Conservation (phyloP, 2,329 filamentous ascomycete genomes). For the Sarocladium strictum region DNA sequence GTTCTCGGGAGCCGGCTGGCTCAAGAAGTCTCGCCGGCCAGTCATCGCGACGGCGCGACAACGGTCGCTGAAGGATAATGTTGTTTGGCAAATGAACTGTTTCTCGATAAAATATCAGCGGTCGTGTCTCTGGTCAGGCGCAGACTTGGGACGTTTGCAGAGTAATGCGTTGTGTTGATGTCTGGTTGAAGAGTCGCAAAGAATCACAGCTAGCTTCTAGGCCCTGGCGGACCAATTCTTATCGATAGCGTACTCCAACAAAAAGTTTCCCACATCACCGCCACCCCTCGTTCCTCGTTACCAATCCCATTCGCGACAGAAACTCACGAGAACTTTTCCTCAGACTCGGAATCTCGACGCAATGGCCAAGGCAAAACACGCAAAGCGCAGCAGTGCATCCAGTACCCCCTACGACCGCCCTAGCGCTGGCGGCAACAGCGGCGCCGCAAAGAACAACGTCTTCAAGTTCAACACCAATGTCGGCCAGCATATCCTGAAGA, state of each 20-base stretch:
- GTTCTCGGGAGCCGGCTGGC: slow-evolving; percentile 77
- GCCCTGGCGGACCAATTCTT: slow-evolving; percentile 3
- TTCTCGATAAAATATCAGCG: background rate
- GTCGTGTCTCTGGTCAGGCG: background rate
- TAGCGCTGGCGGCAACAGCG: slow-evolving; percentile 14
- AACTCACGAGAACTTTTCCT: background rate
- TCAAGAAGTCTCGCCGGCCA: slow-evolving; percentile 76
- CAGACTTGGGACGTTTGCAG: background rate
- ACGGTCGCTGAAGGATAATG: background rate
- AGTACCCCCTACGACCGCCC: slow-evolving; percentile 37
- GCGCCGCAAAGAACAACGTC: slow-evolving; percentile 63
- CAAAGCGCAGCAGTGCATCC: slow-evolving; percentile 45
- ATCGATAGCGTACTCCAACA: slow-evolving; percentile 17
- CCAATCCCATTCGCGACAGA: background rate
- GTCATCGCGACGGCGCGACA: slow-evolving; percentile 32
- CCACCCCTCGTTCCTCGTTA: slow-evolving; percentile 17
- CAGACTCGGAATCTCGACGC: slow-evolving; percentile 10
- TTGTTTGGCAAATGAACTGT: background rate
- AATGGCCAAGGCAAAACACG: slow-evolving; percentile 49
- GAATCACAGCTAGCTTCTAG: background rate
- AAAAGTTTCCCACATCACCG: slow-evolving; percentile 17
- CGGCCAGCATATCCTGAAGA: slow-evolving; percentile 87
- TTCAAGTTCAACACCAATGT: slow-evolving; percentile 96
- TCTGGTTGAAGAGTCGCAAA: background rate
- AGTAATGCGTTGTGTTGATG: background rate